Evolutionary conservation across 768 basidiomycete species (phyloP).

Genomic region (Pholiota conissans): DNA sequence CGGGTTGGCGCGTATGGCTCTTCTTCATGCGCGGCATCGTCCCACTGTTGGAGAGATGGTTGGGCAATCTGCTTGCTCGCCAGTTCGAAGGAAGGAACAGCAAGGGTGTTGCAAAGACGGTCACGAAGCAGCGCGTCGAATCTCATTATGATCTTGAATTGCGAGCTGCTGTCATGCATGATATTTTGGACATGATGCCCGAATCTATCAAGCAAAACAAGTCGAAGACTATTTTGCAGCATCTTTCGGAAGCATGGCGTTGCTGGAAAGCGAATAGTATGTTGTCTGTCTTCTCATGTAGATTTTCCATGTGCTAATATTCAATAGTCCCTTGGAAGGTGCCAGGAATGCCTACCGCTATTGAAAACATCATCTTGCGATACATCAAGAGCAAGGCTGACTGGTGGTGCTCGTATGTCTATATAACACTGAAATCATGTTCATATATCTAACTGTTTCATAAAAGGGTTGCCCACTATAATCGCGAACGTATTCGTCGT

Average conservation of each 20-base stretch:
- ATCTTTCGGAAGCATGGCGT: constrained; percentile 97
- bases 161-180: constrained; percentile 99
- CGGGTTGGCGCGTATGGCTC: constrained; percentile 99
- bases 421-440: neutral
- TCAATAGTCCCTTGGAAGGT: constrained; percentile 94
- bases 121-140: constrained; percentile 98
- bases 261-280: constrained; percentile 93
- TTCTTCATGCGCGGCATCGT: constrained; percentile 99
- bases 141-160: constrained; percentile 98
- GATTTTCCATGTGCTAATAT: constrained; percentile 1
- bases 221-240: constrained; percentile 98
- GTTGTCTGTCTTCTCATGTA: constrained; percentile 18
- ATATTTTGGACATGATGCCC: constrained; percentile 99
- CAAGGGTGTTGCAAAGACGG: constrained; percentile 95
- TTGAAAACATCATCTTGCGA: constrained; percentile 97
- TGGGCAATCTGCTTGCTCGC: constrained; percentile 94
- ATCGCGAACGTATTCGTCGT: constrained; percentile 94
- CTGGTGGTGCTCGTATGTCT: constrained; percentile 91
- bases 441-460: neutral
- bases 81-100: constrained; percentile 98
- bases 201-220: constrained; percentile 99
- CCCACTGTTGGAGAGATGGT: constrained; percentile 95
- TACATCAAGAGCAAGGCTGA: constrained; percentile 99
- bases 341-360: constrained; percentile 98
- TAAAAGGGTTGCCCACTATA: constrained; percentile 89